phyloP scores from a whole-genome alignment of 352 stramenopile genomes.

The Phytophthora pluvialis region DNA sequence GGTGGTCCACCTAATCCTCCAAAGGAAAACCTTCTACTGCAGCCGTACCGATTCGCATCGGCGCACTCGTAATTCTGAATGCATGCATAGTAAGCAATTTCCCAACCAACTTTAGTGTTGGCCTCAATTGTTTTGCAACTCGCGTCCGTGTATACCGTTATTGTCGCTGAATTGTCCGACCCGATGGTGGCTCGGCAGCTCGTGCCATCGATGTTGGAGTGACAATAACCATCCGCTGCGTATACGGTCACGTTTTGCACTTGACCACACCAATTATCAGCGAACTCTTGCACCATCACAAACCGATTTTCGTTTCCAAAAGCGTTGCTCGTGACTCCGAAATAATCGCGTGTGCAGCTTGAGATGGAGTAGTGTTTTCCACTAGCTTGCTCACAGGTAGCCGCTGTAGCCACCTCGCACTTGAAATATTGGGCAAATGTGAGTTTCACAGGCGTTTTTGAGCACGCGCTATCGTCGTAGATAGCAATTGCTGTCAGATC shows the following conservation, averaged over 20 bases:
- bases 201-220: conserved; percentile 9
- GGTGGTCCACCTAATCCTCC: conserved; percentile 9
- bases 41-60: neutral
- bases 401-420: neutral
- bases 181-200: conserved; percentile 9
- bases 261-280: neutral
- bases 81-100: conserved; percentile 4
- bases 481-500: conserved; percentile 4
- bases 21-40: conserved; percentile 8
- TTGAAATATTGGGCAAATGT: conserved; percentile 8
- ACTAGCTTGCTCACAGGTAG: neutral
- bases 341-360: conserved; percentile 7
- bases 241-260: conserved; percentile 4
- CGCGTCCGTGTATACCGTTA: conserved; percentile 4
- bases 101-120: neutral
- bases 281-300: neutral
- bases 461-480: conserved; percentile 6
- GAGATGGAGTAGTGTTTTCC: neutral
- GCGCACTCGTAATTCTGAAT: neutral
- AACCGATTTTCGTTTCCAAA: conserved; percentile 4
- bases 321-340: neutral
- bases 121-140: neutral
- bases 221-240: conserved; percentile 8
- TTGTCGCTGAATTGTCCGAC: neutral
- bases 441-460: conserved; percentile 1